These are phyloP conservation scores for Mycothermus thermophilus DNA, from an alignment of 495 filamentous ascomycete genomes.

Conservation along the genomic window DNA sequence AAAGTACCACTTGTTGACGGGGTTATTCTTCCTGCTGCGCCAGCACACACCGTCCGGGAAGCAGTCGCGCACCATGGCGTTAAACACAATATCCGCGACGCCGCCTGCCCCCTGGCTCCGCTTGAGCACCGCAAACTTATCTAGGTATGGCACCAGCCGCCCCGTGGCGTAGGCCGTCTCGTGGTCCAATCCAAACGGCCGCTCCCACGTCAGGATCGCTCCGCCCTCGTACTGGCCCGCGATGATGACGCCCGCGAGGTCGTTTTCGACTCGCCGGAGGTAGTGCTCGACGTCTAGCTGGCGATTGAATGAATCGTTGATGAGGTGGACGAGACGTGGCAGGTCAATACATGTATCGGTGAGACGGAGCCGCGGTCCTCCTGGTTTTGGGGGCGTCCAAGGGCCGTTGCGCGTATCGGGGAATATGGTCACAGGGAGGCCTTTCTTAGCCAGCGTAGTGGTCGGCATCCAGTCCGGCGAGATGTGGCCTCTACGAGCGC, in stretches of 20 bases:
- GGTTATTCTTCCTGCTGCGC: constrained; percentile 68
- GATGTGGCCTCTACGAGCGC: constrained; percentile 4
- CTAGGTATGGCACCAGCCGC: constrained; percentile 77
- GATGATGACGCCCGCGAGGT: constrained; percentile 80
- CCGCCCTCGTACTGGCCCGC: constrained; percentile 95
- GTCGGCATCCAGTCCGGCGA: constrained; percentile 22
- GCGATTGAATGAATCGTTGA: constrained; percentile 86
- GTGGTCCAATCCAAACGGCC: constrained; percentile 44
- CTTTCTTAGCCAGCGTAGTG: constrained; percentile 79
- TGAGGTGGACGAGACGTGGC: constrained; percentile 65
- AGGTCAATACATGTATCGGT: constrained; percentile 73
- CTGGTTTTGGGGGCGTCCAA: constrained; percentile 52
- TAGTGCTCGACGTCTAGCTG: constrained; percentile 76
- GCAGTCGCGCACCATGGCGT: constrained; percentile 78
- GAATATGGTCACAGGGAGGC: constrained; percentile 75
- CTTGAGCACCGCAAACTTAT: constrained; percentile 93
- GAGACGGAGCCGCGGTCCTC: constrained; percentile 41
- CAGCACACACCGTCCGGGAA: constrained; percentile 73
- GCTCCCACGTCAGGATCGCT: constrained; percentile 90
- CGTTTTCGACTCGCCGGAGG: constrained; percentile 56
- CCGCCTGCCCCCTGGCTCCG: constrained; percentile 80
- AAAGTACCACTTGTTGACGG: constrained; percentile 93
- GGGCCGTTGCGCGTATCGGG: constrained; percentile 47
- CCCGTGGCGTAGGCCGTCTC: constrained; percentile 38
- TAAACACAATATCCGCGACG: constrained; percentile 91